phyloP scores from a whole-genome alignment of 306 rosid genomes.

The Datisca glomerata region DNA sequence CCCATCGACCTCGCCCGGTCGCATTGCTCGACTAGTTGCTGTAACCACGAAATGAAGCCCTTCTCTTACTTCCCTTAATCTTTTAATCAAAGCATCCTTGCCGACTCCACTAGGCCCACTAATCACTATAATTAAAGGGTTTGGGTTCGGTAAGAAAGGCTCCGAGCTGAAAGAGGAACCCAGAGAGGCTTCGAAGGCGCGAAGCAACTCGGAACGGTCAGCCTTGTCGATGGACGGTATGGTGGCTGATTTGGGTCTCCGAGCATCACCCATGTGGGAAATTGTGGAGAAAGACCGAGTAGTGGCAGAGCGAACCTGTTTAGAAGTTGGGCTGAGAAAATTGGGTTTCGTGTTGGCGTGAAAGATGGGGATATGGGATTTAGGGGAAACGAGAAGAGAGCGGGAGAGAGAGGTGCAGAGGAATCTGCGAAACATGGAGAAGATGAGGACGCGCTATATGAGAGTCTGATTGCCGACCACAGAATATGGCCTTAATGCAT shows the following conservation, averaged over 20 bases:
- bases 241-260: slow-evolving; percentile 16
- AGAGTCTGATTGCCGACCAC: slow-evolving; percentile 5
- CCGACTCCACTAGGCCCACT: slow-evolving; percentile 97
- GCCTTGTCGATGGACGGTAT: slow-evolving; percentile 38
- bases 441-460: slow-evolving; percentile 5
- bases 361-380: slow-evolving; percentile 6
- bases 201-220: slow-evolving; percentile 51
- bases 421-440: slow-evolving; percentile 39
- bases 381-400: slow-evolving; percentile 9
- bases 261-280: slow-evolving; percentile 41
- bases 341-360: slow-evolving; percentile 3
- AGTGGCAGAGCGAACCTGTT: slow-evolving; percentile 8
- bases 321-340: slow-evolving; percentile 9
- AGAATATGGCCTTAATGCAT: slow-evolving; percentile 4
- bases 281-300: slow-evolving; percentile 6
- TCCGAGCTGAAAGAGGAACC: slow-evolving; percentile 51
- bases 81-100: slow-evolving; percentile 62
- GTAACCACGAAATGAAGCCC: slow-evolving; percentile 75
- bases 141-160: slow-evolving; percentile 41
- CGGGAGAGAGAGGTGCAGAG: slow-evolving; percentile 19
- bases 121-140: slow-evolving; percentile 61
- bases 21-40: slow-evolving; percentile 53
- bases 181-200: slow-evolving; percentile 64
- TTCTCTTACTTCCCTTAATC: slow-evolving; percentile 39
- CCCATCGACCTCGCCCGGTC: slow-evolving; percentile 60